Percentiles rank a stretch among this genome's conserved stretches.
Evolutionary conservation across 805 yeast species (phyloP).

Genomic region (Wickerhamiella hasegawae): DNA sequence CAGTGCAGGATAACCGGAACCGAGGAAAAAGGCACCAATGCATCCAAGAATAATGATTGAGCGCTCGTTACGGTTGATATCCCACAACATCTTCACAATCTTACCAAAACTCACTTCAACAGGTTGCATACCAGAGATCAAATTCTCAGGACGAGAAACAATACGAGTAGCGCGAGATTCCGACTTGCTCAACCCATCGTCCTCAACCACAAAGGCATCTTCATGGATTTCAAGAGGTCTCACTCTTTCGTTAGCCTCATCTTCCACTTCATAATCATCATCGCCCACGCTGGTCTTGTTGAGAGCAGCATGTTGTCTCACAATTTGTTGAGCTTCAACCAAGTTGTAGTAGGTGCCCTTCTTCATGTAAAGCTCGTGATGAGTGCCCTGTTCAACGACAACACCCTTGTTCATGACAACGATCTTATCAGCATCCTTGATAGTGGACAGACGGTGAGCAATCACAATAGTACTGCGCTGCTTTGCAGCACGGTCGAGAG

Average conservation of each 20-base stretch:
- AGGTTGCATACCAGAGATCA: slow-evolving; percentile 1
- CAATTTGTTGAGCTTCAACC: slow-evolving; percentile 17
- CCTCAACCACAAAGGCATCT: slow-evolving; percentile 2
- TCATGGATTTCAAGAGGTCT: neutral
- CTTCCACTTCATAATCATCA: neutral
- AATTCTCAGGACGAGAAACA: neutral
- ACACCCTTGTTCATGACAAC: slow-evolving; percentile 29
- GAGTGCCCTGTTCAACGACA: slow-evolving; percentile 28
- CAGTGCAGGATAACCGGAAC: slow-evolving; percentile 13
- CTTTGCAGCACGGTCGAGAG: slow-evolving; percentile 8
- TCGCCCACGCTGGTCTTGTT: neutral
- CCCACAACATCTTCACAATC: slow-evolving; percentile 4
- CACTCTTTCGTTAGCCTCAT: neutral
- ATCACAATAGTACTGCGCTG: slow-evolving; percentile 30
- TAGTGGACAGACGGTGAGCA: slow-evolving; percentile 33
- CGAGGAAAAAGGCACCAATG: slow-evolving; percentile 9
- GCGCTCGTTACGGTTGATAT: slow-evolving; percentile 10
- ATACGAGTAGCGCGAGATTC: neutral
- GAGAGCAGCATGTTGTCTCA: neutral
- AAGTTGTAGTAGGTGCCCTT: slow-evolving; percentile 15
- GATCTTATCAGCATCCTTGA: slow-evolving; percentile 30
- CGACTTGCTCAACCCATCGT: neutral
- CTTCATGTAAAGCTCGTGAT: slow-evolving; percentile 17
- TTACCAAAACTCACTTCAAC: slow-evolving; percentile 1
- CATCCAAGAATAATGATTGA: slow-evolving; percentile 9